These are phyloP conservation scores for Peniophora sp. DNA, from an alignment of 1,284 basidiomycete genomes.

Conservation along the genomic window DNA sequence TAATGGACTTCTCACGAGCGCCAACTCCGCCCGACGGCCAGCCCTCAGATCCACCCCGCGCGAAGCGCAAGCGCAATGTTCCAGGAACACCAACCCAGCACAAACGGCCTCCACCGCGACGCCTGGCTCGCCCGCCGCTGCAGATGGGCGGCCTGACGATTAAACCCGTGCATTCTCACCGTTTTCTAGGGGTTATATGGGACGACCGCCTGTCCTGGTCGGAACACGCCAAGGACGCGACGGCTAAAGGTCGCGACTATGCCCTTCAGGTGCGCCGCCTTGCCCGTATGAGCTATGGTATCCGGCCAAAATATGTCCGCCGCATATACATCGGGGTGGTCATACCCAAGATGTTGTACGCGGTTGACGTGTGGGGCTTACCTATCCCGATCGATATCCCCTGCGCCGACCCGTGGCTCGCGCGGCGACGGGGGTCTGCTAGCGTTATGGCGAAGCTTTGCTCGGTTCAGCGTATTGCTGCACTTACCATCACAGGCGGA, in stretches of 20 bases:
- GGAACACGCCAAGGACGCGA: background rate
- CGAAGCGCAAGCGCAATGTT: background rate
- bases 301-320: background rate
- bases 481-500: slow-evolving; percentile 5
- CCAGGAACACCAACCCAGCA: background rate
- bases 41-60: background rate
- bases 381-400: background rate
- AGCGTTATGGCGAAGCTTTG: background rate
- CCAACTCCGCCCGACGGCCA: background rate
- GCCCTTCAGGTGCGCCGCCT: background rate
- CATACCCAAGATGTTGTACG: background rate
- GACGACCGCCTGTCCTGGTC: background rate
- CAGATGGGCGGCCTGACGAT: background rate
- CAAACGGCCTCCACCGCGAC: background rate
- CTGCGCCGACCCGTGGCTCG: background rate
- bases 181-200: background rate
- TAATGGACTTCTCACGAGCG: background rate
- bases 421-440: slow-evolving; percentile 3
- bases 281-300: background rate
- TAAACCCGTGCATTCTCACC: background rate
- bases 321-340: background rate
- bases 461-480: slow-evolving; percentile 5
- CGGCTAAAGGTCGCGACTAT: background rate
- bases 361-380: background rate
- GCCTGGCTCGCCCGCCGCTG: background rate